phyloP scores from a whole-genome alignment of 1,284 basidiomycete genomes.

The Leccinum subrobustum region DNA sequence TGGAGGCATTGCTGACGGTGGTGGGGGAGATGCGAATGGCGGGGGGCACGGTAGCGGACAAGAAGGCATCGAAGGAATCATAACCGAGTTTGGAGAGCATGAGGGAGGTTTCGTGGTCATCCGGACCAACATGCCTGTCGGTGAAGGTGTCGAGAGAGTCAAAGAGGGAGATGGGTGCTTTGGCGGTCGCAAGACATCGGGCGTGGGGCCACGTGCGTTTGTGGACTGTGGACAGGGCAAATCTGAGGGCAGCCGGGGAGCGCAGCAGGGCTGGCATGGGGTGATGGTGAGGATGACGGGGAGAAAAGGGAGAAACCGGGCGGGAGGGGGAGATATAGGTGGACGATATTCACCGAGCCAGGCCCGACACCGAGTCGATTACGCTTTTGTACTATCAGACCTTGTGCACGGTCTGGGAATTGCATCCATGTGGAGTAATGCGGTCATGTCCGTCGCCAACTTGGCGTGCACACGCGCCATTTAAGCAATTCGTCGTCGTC shows the following conservation, averaged over 20 bases:
- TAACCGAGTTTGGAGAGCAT: constrained; percentile 87
- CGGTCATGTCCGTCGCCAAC: constrained; percentile 2
- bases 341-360: constrained; percentile 33
- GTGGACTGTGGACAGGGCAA: constrained; percentile 21
- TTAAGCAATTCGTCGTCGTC: background rate
- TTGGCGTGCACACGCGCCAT: background rate
- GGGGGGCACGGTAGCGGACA: constrained; percentile 76
- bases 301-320: constrained; percentile 22
- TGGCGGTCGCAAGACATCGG: constrained; percentile 58
- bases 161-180: constrained; percentile 61
- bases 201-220: constrained; percentile 19
- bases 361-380: constrained; percentile 35
- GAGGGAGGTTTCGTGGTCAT: constrained; percentile 66
- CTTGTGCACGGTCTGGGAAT: constrained; percentile 14
- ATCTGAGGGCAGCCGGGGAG: constrained; percentile 40
- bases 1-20: constrained; percentile 63
- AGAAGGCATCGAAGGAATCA: constrained; percentile 83
- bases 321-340: constrained; percentile 25
- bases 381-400: constrained; percentile 23
- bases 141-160: constrained; percentile 85
- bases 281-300: constrained; percentile 4
- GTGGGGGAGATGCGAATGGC: constrained; percentile 71
- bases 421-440: constrained; percentile 2
- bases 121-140: constrained; percentile 88
- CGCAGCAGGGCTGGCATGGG: constrained; percentile 48